Base-by-base conservation (phyloP, 73 alveolate species). In the Loxodes magnus region DNA sequence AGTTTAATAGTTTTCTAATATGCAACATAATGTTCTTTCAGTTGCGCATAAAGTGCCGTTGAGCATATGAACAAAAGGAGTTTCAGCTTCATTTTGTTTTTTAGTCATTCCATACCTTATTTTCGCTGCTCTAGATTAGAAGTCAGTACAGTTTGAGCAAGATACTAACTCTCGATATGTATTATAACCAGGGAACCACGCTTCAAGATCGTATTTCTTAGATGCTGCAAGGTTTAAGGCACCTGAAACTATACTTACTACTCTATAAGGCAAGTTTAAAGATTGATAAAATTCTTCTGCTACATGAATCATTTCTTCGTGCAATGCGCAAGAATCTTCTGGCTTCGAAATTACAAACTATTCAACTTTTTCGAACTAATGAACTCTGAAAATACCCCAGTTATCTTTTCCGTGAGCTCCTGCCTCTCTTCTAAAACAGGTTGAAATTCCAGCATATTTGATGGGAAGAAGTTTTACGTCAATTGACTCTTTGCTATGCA, bases 111-210 rank as follows among this genome's bases (percentile, higher is more conserved):
- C 93, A 23, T 50, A 67, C 46, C 95, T 74, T 36, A 82, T 65
- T 48, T 87, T 91, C 17, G 85, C 74, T 21, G 92, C 94, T 79
- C 98, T 87, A 28, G 97, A 76, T 70, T 94, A 92, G 73, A 73
- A 94, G 69, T 94, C 99, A 31, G 97, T 86, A 76, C 99, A 94
- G 78, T 94, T 94, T 15, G 99, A 94, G 82, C 98, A 92, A 51
- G 98, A 85, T 44, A 92, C 99, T 31, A 92, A 79, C 73, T 92
- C 99, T 43, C 95, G 39, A 64, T 74, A 85, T 55, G 82, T 64
- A 14, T 83, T 92, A 66, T 94, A 93, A 29, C 99, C 99, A 20
- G 99, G 99, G 96, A 92, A 94, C 99, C 99, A 94, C 20, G 97
- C 99, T 72, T 94, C 99, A 31, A 94, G 69, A 67, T 94, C 99